Conservation (phyloP, 2,329 filamentous ascomycete genomes). For the Sordariomycetes sp. region DNA sequence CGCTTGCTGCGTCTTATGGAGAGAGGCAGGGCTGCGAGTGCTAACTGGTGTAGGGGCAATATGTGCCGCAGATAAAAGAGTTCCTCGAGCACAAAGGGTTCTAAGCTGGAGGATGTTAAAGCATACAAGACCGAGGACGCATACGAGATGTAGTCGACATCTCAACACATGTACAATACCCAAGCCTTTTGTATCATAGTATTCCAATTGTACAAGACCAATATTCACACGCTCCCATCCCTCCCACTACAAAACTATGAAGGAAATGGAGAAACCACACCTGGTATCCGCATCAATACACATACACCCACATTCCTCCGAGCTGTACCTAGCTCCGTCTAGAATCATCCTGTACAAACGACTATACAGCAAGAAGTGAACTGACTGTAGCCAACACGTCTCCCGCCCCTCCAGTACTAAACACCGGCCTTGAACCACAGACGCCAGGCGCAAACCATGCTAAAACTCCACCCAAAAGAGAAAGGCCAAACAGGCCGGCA, state of each 20-base stretch:
- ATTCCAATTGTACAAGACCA: background rate
- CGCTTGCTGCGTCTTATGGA: background rate
- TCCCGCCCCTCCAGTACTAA: background rate
- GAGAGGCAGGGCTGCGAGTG: background rate
- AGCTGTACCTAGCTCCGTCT: background rate
- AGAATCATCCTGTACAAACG: background rate
- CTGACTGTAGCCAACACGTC: background rate
- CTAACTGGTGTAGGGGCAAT: constrained; percentile 4
- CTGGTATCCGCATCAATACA: background rate
- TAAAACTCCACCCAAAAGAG: background rate
- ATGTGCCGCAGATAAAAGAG: constrained; percentile 4
- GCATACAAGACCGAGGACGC: background rate
- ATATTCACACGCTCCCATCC: constrained; percentile 11
- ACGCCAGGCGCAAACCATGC: background rate
- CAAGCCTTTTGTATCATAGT: background rate
- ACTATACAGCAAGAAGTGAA: background rate
- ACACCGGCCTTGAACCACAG: background rate
- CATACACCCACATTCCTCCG: background rate
- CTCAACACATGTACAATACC: background rate
- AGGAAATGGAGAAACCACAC: background rate
- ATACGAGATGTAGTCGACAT: background rate
- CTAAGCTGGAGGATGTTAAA: constrained; percentile 9
- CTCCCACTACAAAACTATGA: constrained; percentile 11
- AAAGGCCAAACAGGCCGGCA: background rate
- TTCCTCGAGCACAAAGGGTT: constrained; percentile 25